A percentile compares a stretch with the other conserved stretches of the same genome.
phyloP scores from a whole-genome alignment of 352 stramenopile genomes.

The Albugo candida region DNA sequence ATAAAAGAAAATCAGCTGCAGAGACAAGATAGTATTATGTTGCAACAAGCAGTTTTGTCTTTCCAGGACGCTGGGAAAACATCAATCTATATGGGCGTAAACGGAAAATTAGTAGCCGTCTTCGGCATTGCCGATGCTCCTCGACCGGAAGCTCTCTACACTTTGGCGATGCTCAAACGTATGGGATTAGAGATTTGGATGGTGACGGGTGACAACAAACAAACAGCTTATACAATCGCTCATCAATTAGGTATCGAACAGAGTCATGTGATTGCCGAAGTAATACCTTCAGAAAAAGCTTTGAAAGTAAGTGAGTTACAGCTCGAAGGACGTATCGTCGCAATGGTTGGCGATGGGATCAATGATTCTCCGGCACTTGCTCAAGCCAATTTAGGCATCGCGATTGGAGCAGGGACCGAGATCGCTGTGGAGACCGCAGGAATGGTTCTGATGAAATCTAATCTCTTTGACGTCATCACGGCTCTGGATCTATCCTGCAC shows the following conservation, averaged over 20 bases:
- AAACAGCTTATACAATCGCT: conserved; percentile 88
- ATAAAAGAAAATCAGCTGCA: conserved; percentile 60
- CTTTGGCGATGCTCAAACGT: conserved; percentile 78
- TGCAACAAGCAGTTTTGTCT: conserved; percentile 49
- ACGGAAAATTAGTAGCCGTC: conserved; percentile 46
- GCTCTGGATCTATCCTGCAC: conserved; percentile 90
- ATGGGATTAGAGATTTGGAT: conserved; percentile 94
- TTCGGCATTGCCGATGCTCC: conserved; percentile 74
- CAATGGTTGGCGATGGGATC: conserved; percentile 95
- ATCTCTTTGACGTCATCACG: conserved; percentile 87
- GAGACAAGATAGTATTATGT: conserved; percentile 44
- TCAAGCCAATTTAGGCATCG: conserved; percentile 94
- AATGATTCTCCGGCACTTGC: conserved; percentile 97
- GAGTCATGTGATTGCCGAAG: conserved; percentile 86
- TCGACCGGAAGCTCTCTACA: conserved; percentile 81
- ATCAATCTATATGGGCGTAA: conserved; percentile 87
- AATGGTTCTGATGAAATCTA: conserved; percentile 84
- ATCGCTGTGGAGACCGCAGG: conserved; percentile 96
- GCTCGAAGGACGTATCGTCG: conserved; percentile 69
- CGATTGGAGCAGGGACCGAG: conserved; percentile 88
- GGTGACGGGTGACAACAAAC: conserved; percentile 96
- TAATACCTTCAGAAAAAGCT: conserved; percentile 91
- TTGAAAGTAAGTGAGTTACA: conserved; percentile 86
- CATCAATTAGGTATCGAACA: conserved; percentile 78
- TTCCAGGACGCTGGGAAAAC: conserved; percentile 87